Conservation (phyloP, 306 rosid genomes). For the Vicia villosa region DNA sequence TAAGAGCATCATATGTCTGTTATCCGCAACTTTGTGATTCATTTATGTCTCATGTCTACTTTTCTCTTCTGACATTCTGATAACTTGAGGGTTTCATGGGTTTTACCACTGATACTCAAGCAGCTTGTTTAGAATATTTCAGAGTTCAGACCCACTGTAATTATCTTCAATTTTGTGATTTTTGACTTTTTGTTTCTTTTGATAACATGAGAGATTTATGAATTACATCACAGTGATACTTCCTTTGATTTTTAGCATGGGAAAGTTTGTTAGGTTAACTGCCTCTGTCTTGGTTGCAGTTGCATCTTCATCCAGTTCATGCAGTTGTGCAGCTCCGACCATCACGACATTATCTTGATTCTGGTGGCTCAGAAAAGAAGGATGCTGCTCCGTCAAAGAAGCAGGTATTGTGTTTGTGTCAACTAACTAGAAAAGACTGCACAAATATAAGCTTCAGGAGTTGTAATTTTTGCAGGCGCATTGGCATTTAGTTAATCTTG, state of each 20-base stretch:
- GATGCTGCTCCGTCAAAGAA: conserved; percentile 55
- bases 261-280: conserved; percentile 11
- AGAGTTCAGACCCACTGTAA: conserved; percentile 14
- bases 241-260: conserved; percentile 23
- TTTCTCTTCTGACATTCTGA: conserved; percentile 18
- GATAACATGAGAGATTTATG: conserved; percentile 27
- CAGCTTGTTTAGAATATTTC: conserved; percentile 23
- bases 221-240: conserved; percentile 26
- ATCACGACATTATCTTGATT: conserved; percentile 58
- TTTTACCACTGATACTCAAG: conserved; percentile 9
- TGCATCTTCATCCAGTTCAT: conserved; percentile 83
- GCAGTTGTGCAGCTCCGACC: conserved; percentile 86
- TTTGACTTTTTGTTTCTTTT: conserved; percentile 19
- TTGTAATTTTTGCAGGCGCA: conserved; percentile 12
- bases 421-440: conserved; percentile 28
- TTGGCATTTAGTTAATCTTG: conserved; percentile 8
- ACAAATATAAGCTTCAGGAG: conserved; percentile 6
- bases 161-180: conserved; percentile 11
- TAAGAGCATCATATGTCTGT: conserved; percentile 6
- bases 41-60: conserved; percentile 12
- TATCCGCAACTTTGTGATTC: conserved; percentile 12
- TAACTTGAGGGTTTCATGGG: conserved; percentile 30
- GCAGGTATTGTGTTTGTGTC: conserved; percentile 53
- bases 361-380: conserved; percentile 64
- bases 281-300: conserved; percentile 60